phyloP scores from a whole-genome alignment of 129 eudicot species.

The Centella asiatica region DNA sequence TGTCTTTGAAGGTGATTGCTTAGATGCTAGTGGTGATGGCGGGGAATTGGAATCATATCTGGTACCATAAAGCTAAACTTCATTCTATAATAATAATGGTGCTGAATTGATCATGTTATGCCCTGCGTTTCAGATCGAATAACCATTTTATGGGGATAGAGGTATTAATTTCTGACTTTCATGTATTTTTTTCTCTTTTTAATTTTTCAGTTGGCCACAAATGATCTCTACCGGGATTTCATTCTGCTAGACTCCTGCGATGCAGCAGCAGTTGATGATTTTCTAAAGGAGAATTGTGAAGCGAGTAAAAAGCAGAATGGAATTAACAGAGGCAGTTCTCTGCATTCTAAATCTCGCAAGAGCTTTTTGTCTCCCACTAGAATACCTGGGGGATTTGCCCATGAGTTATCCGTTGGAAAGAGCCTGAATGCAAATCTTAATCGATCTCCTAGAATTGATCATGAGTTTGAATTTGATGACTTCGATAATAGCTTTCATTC shows the following conservation, averaged over 20 bases:
- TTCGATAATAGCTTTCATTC: slow-evolving; percentile 23
- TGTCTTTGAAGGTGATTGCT: slow-evolving; percentile 92
- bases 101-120: no score
- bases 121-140: background rate
- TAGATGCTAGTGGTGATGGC: slow-evolving; percentile 67
- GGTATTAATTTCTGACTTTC: background rate
- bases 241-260: slow-evolving; percentile 74
- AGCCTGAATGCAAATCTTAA: slow-evolving; percentile 25
- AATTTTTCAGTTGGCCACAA: slow-evolving; percentile 69
- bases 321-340: slow-evolving; percentile 41
- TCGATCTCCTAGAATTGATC: slow-evolving; percentile 29
- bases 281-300: slow-evolving; percentile 34
- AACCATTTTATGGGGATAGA: background rate
- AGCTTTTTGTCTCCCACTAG: slow-evolving; percentile 58
- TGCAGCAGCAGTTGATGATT: slow-evolving; percentile 57
- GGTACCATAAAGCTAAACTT: slow-evolving; percentile 35
- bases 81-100: background rate
- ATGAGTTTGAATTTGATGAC: slow-evolving; percentile 26
- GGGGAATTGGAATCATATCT: slow-evolving; percentile 91
- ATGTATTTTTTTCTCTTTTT: background rate
- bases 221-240: slow-evolving; percentile 73
- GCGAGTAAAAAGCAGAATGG: slow-evolving; percentile 28
- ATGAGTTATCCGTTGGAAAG: slow-evolving; percentile 43
- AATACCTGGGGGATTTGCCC: slow-evolving; percentile 47
- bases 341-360: slow-evolving; percentile 50